Percentiles rank a stretch among this genome's conserved stretches.
phyloP scores from a whole-genome alignment of 2,329 filamentous ascomycete genomes.

The Colletotrichum lini region DNA sequence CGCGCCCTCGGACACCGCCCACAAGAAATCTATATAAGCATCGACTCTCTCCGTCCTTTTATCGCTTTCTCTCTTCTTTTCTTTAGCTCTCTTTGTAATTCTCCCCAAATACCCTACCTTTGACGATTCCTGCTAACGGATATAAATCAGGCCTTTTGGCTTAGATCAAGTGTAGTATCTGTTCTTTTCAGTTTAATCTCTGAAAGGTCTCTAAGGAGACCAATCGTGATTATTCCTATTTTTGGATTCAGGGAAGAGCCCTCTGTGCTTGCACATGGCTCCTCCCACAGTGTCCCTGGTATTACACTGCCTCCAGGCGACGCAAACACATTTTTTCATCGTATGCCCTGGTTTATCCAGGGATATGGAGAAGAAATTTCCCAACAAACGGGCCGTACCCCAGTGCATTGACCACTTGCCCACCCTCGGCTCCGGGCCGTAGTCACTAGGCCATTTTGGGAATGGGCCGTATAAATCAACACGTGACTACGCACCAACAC shows the following conservation, averaged over 20 bases:
- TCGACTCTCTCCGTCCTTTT: constrained; percentile 45
- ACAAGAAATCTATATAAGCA: constrained; percentile 49
- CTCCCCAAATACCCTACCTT: accelerated
- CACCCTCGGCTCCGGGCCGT: too few relatives aligned
- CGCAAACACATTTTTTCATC: constrained; percentile 76
- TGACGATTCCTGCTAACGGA: not conserved
- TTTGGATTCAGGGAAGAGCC: constrained; percentile 69
- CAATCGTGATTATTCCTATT: constrained; percentile 88
- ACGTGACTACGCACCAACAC: too few relatives aligned
- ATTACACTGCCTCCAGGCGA: constrained; percentile 82
- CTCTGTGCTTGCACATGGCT: constrained; percentile 82
- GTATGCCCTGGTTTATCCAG: constrained; percentile 64
- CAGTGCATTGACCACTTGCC: too few relatives aligned
- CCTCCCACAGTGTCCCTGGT: constrained; percentile 79
- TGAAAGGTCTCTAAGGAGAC: constrained; percentile 83
- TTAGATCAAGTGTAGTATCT: constrained; percentile 97
- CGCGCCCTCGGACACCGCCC: constrained; percentile 4
- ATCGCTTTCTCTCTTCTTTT: constrained; percentile 63
- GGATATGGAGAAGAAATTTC: constrained; percentile 69
- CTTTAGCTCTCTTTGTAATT: constrained; percentile 66
- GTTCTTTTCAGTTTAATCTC: constrained; percentile 98
- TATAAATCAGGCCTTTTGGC: constrained; percentile 65
- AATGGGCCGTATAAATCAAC: accelerated
- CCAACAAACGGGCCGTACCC: too few relatives aligned
- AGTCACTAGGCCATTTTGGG: too few relatives aligned